Evolutionary conservation across 176 grass and related monocot genomes (phyloP), one percentile per base, ranked within the genome.

Genomic region (Pontederia paniculata): DNA sequence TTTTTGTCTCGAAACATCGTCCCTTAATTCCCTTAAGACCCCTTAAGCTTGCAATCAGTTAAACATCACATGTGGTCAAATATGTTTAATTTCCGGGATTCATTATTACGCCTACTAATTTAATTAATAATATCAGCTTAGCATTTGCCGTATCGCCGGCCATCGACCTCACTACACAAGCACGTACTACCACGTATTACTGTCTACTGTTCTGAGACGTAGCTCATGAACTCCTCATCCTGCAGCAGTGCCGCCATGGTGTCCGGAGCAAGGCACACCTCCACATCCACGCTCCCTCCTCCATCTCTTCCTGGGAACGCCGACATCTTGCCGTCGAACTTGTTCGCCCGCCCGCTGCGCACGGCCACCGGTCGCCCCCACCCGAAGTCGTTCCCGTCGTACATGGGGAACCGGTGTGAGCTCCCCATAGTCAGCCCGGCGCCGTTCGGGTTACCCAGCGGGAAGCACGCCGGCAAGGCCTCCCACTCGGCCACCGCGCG

Each of bases 291-390:
- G 45, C 61, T 64, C 19, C 45, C 61, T 2, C 45, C 20, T 19
- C 44, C 45, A 11, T 64, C 61, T 45, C 61, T 22, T 20, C 45
- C 61, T 12, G 61, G 61, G 45, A 64, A 64, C 44, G 61, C 61
- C 45, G 61, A 64, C 20, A 64, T 64, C 61, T 64, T 64, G 13
- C 61, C 61, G 45, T 64, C 61, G 61, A 64, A 64, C 45, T 64
- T 64, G 61, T 64, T 64, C 20, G 61, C 61, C 45, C 45, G 44
- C 18, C 61, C 61, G 45, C 61, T 64, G 9, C 61, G 61, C 45
- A 64, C 61, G 12, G 61, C 61, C 61, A 7, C 20, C 5, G 61
- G 45, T 12, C 9, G 21, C 13, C 61, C 61, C 61, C 61, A 64
- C 21, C 61, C 61, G 61, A 64, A 64, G 45, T 64, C 61, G 61